phyloP scores from a whole-genome alignment of 345 rosid species.

The Citrus mangshanensis region DNA sequence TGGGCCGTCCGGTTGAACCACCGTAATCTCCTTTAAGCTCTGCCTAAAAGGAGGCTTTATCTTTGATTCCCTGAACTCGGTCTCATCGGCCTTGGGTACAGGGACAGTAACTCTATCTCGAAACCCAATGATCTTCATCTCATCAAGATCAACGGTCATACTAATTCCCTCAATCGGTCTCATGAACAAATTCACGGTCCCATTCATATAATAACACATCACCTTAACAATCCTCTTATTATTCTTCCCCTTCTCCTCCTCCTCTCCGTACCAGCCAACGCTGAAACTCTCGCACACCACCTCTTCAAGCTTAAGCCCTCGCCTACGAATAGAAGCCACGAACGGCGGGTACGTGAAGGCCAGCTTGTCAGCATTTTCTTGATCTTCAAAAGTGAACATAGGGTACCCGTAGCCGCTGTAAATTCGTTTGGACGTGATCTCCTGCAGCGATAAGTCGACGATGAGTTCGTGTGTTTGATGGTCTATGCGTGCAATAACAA shows the following conservation, averaged over 20 bases:
- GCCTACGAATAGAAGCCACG: constrained; percentile 18
- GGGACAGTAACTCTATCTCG: constrained; percentile 23
- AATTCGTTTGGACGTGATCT: constrained; percentile 14
- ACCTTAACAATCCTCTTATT: constrained; percentile 27
- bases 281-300: constrained; percentile 18
- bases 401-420: constrained; percentile 36
- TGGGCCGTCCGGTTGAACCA: constrained; percentile 42
- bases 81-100: constrained; percentile 35
- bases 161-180: constrained; percentile 39
- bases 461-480: constrained; percentile 27
- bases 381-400: constrained; percentile 26
- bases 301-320: constrained; percentile 32
- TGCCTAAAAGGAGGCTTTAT: constrained; percentile 20
- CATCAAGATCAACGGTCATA: constrained; percentile 31
- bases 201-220: constrained; percentile 32
- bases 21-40: constrained; percentile 19
- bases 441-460: constrained; percentile 17
- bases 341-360: constrained; percentile 26
- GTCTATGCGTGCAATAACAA: constrained; percentile 31
- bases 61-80: constrained; percentile 38
- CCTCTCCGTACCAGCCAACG: constrained; percentile 38
- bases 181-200: constrained; percentile 34
- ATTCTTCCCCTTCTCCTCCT: constrained; percentile 18
- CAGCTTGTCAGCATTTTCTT: constrained; percentile 9
- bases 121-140: constrained; percentile 25